Evolutionary conservation across 2,329 filamentous ascomycete species (phyloP).

Genomic region (Colletotrichum aenigma): DNA sequence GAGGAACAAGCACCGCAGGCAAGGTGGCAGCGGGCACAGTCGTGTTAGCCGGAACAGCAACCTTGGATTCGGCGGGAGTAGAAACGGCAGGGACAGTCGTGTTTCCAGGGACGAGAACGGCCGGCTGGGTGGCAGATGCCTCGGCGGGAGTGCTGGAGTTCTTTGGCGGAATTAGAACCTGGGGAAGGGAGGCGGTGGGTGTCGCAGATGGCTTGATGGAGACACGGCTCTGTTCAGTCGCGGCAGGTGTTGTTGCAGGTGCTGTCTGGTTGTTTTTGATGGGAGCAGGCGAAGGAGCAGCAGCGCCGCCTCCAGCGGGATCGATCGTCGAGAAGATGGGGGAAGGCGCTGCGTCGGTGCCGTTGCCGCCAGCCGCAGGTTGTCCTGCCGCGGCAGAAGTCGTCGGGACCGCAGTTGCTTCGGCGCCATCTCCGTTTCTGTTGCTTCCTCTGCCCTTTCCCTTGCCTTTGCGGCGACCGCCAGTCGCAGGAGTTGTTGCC

Average conservation of each 20-base stretch:
- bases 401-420: not conserved
- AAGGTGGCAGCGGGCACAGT: not conserved
- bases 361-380: not conserved
- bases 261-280: not conserved
- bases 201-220: slow-evolving; percentile 14
- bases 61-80: not conserved
- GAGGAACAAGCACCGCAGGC: not conserved
- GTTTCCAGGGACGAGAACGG: not conserved
- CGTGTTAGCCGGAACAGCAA: not conserved
- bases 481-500: not conserved
- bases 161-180: not conserved
- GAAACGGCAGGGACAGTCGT: not conserved
- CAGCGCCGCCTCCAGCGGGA: not conserved
- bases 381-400: not conserved
- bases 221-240: not conserved
- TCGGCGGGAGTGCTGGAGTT: not conserved
- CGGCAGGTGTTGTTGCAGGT: not conserved
- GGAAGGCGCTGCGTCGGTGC: not conserved
- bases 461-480: not conserved
- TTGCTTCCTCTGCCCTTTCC: not conserved
- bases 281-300: not conserved
- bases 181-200: not conserved
- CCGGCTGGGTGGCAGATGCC: not conserved
- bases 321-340: not conserved
- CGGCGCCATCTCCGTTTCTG: not conserved